These are phyloP conservation scores for Plectosphaerella plurivora DNA, from an alignment of 2,329 filamentous ascomycete species.

Conservation along the genomic window DNA sequence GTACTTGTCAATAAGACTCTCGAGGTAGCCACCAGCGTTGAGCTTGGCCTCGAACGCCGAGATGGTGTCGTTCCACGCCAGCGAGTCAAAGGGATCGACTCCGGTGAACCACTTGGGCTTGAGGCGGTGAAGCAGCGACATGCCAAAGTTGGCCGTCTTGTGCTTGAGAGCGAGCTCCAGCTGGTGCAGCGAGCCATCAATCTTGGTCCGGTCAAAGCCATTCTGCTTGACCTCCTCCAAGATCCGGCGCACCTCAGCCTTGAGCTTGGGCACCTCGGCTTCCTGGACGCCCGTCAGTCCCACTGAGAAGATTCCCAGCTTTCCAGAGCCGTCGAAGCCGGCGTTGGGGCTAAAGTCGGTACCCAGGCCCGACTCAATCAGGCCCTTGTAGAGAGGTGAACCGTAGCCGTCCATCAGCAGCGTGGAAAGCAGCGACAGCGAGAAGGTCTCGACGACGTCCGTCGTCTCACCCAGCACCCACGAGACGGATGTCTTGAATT, in stretches of 20 bases:
- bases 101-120: constrained; percentile 96
- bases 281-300: constrained; percentile 87
- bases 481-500: constrained; percentile 89
- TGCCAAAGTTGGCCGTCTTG: constrained; percentile 93
- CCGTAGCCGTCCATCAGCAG: constrained; percentile 92
- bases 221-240: constrained; percentile 65
- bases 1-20: constrained; percentile 83
- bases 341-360: constrained; percentile 94
- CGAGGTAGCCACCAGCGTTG: constrained; percentile 73
- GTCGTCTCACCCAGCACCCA: constrained; percentile 85
- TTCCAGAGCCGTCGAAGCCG: constrained; percentile 78
- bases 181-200: constrained; percentile 91
- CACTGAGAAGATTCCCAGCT: constrained; percentile 79
- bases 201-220: constrained; percentile 85
- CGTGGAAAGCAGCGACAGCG: constrained; percentile 74
- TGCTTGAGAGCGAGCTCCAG: constrained; percentile 90
- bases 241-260: constrained; percentile 67
- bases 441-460: constrained; percentile 84
- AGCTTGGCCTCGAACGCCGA: constrained; percentile 75
- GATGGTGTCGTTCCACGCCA: constrained; percentile 90
- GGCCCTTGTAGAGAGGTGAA: constrained; percentile 81
- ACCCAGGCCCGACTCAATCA: constrained; percentile 86
- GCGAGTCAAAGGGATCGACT: constrained; percentile 82
- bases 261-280: constrained; percentile 72
- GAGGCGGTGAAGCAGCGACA: constrained; percentile 82